Base-by-base conservation (phyloP, 2,329 filamentous ascomycete species). In the Sclerotinia glacialis region DNA sequence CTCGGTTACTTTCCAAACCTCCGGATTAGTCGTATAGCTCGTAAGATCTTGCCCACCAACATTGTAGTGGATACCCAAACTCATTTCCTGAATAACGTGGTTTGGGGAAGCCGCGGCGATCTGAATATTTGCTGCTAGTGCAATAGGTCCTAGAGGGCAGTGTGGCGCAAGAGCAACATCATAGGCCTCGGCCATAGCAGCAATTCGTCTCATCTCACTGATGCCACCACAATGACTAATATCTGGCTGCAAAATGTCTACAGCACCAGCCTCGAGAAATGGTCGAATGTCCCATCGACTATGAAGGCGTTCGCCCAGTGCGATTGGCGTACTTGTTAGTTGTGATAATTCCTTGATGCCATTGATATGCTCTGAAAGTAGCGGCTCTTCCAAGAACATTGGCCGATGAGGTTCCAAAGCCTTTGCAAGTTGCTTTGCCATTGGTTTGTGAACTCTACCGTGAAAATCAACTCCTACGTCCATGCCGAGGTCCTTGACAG, bases 401-500 rank as follows among this genome's bases (percentile, higher is more conserved):
- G 89, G 90, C 1, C 81, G 81, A 70, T 90, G 83, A 0, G 89
- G 88, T 69, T 89, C 89, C 0, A 93, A 81, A 0, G 83, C 81
- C 67, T 83, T 83, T 1, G 88, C 88, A 2, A 93, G 82, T 71
- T 93, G 90, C 71, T 90, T 91, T 0, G 89, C 90, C 89, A 93
- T 93, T n/a, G 89, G 88, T 69, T 89, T 89, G 77, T 93, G 90
- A 0, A 92, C 80, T 11, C 89, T 85, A 3, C 90, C 91, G 74
- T 93, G 91, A 76, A 93, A 93, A 72, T 93, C 91, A 34, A 93
- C 81, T 1, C 87, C 91, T 0, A 84, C 89, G 66, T 93, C 89
- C 71, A 93, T 83, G 1, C 89, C 89, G 0, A 91, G 78, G 0
- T 82, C 81, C 74, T 89, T 91, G 12, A 93, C 90, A 0, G 83